phyloP scores from a whole-genome alignment of 441 rosid genomes.

The Adansonia gregorii region DNA sequence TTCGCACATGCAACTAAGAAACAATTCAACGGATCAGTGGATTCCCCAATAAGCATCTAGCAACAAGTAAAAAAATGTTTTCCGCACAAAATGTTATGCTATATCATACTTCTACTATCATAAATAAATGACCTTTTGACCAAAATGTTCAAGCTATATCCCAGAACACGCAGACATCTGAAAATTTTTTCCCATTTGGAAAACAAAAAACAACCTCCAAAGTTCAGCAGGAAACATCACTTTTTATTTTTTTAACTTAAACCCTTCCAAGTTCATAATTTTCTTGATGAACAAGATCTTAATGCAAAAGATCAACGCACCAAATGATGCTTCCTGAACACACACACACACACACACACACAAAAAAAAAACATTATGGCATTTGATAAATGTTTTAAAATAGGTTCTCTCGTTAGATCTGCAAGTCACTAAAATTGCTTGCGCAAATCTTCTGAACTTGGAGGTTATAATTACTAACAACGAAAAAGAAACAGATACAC shows the following conservation, averaged over 20 bases:
- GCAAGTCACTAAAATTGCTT: not conserved
- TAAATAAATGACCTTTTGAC: not conserved
- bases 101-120: not conserved
- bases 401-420: constrained; percentile 6
- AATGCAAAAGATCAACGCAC: not conserved
- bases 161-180: not conserved
- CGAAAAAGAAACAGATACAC: not conserved
- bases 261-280: not conserved
- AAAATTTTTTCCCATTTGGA: not conserved
- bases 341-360: not conserved
- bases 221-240: not conserved
- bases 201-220: not conserved
- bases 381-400: not conserved
- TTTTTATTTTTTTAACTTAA: not conserved
- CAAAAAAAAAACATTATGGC: not conserved
- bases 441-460: not conserved
- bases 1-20: constrained; percentile 59
- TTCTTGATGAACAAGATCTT: constrained; percentile 2
- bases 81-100: not conserved
- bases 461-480: not conserved
- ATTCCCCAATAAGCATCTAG: not conserved
- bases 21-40: constrained; percentile 3
- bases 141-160: not conserved
- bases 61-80: not conserved
- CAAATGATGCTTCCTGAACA: not conserved